Conservation (phyloP, 768 basidiomycete genomes). For the Xanthoconium stramineum region DNA sequence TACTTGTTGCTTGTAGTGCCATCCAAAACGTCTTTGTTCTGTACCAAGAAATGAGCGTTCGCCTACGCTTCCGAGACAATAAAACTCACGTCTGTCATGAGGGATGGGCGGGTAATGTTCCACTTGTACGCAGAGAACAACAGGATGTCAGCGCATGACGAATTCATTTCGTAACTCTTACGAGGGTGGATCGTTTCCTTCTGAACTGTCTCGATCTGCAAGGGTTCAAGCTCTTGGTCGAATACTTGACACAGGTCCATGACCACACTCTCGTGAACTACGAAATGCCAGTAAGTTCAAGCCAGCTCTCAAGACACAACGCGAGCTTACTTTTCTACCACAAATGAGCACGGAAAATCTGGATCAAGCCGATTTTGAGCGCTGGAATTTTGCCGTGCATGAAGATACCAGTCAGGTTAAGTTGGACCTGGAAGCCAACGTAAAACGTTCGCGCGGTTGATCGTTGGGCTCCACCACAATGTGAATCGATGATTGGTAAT, state of each 20-base stretch:
- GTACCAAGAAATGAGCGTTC: constrained; percentile 12
- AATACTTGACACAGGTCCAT: constrained; percentile 99
- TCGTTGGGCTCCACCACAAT: constrained; percentile 98
- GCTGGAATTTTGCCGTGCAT: constrained; percentile 99
- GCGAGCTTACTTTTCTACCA: constrained; percentile 94
- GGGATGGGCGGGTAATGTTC: constrained; percentile 95
- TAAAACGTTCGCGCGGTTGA: constrained; percentile 99
- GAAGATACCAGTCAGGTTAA: constrained; percentile 96
- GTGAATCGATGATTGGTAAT: constrained; percentile 99
- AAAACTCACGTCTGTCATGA: constrained; percentile 81
- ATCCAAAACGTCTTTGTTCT: constrained; percentile 93
- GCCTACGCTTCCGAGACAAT: background rate
- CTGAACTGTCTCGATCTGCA: constrained; percentile 98
- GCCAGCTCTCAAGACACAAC: constrained; percentile 3
- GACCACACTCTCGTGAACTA: constrained; percentile 88
- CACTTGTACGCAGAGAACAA: constrained; percentile 97
- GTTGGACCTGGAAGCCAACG: constrained; percentile 99
- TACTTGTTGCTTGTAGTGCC: constrained; percentile 99
- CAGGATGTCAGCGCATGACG: constrained; percentile 97
- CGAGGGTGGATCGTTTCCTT: constrained; percentile 99
- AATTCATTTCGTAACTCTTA: constrained; percentile 99
- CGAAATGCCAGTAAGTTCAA: constrained; percentile 11
- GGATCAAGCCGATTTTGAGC: constrained; percentile 97
- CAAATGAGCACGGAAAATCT: constrained; percentile 99
- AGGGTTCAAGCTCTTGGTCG: constrained; percentile 95